These are phyloP conservation scores for Acanthamoeba triangularis DNA, from an alignment of 208 protist genomes.

Conservation along the genomic window DNA sequence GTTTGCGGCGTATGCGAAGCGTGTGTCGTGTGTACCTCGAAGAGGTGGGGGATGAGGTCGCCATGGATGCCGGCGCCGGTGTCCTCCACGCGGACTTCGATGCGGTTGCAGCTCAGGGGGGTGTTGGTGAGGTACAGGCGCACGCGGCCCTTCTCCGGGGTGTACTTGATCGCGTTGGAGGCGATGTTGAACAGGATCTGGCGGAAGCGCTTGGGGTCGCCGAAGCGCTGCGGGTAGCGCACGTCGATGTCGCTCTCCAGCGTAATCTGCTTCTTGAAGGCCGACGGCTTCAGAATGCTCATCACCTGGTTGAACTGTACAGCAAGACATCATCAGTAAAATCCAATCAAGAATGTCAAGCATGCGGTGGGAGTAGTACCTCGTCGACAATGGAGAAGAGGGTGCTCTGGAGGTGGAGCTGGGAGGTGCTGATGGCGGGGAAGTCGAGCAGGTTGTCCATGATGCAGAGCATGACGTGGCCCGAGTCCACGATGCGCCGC, in stretches of 20 bases:
- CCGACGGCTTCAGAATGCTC: slow-evolving; percentile 30
- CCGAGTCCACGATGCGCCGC: slow-evolving; percentile 36
- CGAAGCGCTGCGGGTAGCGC: slow-evolving; percentile 22
- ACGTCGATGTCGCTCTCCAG: neutral
- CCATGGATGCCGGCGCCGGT: neutral
- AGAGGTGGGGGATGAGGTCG: neutral
- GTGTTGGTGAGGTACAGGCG: slow-evolving; percentile 14
- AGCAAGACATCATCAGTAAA: neutral
- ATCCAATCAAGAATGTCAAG: neutral
- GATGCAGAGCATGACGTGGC: slow-evolving; percentile 20
- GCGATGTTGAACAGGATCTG: slow-evolving; percentile 40
- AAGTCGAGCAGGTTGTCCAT: slow-evolving; percentile 44
- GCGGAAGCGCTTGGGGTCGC: slow-evolving; percentile 26
- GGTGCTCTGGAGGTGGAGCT: neutral
- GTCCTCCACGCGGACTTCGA: slow-evolving; percentile 32
- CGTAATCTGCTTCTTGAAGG: slow-evolving; percentile 38
- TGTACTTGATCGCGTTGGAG: slow-evolving; percentile 45
- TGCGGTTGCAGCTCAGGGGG: neutral
- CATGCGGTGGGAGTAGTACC: neutral
- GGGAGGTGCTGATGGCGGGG: neutral
- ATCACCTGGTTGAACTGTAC: slow-evolving; percentile 4
- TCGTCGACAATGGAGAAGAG: slow-evolving; percentile 26
- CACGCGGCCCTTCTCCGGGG: neutral
- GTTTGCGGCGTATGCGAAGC: no score
- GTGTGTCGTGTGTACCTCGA: slow-evolving; percentile 12